Evolutionary conservation across 2,329 filamentous ascomycete genomes (phyloP), one percentile per base, ranked within the genome.

Genomic region (Teratosphaeria gauchensis): DNA sequence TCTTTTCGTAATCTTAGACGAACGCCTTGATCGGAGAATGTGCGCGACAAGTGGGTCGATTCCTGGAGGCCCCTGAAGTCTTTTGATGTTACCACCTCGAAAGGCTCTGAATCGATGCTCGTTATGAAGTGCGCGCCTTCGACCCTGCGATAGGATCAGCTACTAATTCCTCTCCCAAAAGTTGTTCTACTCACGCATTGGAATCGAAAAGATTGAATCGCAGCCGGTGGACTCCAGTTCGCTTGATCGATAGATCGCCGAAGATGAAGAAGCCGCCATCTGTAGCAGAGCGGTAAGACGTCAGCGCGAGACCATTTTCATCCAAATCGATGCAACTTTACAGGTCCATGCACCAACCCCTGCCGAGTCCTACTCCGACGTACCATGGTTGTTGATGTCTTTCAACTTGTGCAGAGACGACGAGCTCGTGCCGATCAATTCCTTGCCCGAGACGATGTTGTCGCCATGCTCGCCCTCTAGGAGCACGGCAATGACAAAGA

Each of bases 221-320:
- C 46, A 96, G 79, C 38, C 86, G 80, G 69, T 85, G 92, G 21
- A 78, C 79, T 32, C 91, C 91, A 66, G 88, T 83, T 28, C 84
- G 78, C 69, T 87, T 87, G 61, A 92, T 84, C 0, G 89, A 94
- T 24, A 96, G 78, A 72, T 96, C 90, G 4, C 88, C 88, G 73
- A 95, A 95, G n/a, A 95, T 86, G 68, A 95, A 95, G 75, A 91
- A 95, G 0, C 86, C 90, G 11, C 88, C 88, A 72, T 94, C 89
- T 76, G 60, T 16, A 51, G 54, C 46, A 61, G 60, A 53, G 31
- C 52, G 8, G 28, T 19, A 31, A 16, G 4, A 31, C 14, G 52
- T 31, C 52, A 31, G 28, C 14, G 16, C 7, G 8, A 35, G 11
- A 19, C 28, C 21, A n/a, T 19, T 19, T 53, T 53, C 4, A 19